Conservation (phyloP, 2,329 filamentous ascomycete genomes). For the Microdochium paspali region DNA sequence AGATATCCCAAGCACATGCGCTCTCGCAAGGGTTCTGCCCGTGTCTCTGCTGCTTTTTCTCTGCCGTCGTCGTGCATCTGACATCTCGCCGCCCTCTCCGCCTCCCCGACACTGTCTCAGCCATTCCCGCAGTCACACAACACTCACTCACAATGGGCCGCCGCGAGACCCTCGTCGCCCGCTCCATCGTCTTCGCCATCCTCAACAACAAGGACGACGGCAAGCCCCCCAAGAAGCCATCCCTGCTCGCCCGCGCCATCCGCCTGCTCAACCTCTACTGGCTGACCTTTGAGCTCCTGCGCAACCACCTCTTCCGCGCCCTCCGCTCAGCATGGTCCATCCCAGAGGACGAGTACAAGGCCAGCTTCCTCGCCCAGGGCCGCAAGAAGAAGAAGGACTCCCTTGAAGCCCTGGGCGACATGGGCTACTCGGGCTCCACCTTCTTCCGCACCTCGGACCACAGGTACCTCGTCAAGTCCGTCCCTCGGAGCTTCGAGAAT, state of each 20-base stretch:
- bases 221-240: conserved; percentile 13
- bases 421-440: conserved; percentile 68
- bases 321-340: conserved; percentile 35
- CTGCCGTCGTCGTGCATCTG: too few relatives aligned
- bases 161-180: conserved; percentile 23
- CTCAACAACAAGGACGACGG: conserved; percentile 16
- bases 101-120: too few relatives aligned
- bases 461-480: conserved; percentile 62
- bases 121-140: too few relatives aligned
- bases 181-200: conserved; percentile 29
- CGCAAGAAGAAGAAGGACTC: conserved; percentile 18
- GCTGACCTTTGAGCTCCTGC: conserved; percentile 17
- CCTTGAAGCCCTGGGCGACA: conserved; percentile 52
- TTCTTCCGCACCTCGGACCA: conserved; percentile 60
- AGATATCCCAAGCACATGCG: too few relatives aligned
- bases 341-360: conserved; percentile 41
- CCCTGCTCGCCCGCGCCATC: conserved; percentile 30
- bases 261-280: conserved; percentile 27
- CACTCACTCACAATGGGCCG: conserved; percentile 10
- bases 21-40: too few relatives aligned
- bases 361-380: conserved; percentile 37
- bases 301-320: conserved; percentile 32
- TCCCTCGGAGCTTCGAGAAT: conserved; percentile 62
- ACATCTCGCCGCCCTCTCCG: too few relatives aligned
- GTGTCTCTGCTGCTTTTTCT: too few relatives aligned